Percentiles rank a stretch among this genome's conserved stretches.
Evolutionary conservation across 192 early-diverging fungal species (phyloP).

Genomic region (Pilobolus umbonatus): DNA sequence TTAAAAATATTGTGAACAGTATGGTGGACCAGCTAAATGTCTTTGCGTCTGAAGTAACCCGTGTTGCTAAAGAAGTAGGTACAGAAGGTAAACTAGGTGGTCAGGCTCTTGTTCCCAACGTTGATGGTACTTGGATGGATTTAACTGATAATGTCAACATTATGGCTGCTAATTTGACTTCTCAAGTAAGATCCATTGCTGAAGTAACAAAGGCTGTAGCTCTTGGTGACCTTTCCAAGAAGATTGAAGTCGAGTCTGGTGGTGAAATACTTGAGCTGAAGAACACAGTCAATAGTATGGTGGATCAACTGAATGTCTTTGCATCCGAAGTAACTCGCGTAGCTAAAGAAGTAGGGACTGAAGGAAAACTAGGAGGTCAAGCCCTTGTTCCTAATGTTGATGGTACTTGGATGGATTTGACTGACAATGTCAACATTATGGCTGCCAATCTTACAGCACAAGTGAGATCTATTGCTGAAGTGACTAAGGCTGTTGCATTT

Average conservation of each 20-base stretch:
- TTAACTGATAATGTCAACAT: conserved; percentile 61
- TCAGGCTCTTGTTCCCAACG: conserved; percentile 50
- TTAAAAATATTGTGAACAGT: conserved; percentile 78
- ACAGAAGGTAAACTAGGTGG: conserved; percentile 56
- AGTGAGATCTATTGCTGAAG: conserved; percentile 6
- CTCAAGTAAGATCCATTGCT: conserved; percentile 58
- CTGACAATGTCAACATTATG: conserved; percentile 55
- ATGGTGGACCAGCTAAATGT: conserved; percentile 66
- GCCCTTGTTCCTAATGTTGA: conserved; percentile 46
- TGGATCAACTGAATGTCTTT: conserved; percentile 44
- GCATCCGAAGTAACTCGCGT: conserved; percentile 52
- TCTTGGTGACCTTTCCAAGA: conserved; percentile 46
- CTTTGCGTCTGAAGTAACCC: conserved; percentile 52
- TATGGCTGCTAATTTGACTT: conserved; percentile 58
- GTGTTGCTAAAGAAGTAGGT: conserved; percentile 60
- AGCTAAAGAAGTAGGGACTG: conserved; percentile 49
- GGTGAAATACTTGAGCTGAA: conserved; percentile 53
- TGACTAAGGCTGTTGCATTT: background rate
- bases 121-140: conserved; percentile 62
- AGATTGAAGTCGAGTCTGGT: conserved; percentile 51
- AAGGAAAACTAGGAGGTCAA: conserved; percentile 52
- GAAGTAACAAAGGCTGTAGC: conserved; percentile 59
- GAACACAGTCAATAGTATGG: conserved; percentile 51
- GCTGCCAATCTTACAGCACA: conserved; percentile 37
- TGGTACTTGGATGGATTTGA: conserved; percentile 53